Base-by-base conservation (phyloP, 805 yeast species). In the Wickerhamia fluorescens region DNA sequence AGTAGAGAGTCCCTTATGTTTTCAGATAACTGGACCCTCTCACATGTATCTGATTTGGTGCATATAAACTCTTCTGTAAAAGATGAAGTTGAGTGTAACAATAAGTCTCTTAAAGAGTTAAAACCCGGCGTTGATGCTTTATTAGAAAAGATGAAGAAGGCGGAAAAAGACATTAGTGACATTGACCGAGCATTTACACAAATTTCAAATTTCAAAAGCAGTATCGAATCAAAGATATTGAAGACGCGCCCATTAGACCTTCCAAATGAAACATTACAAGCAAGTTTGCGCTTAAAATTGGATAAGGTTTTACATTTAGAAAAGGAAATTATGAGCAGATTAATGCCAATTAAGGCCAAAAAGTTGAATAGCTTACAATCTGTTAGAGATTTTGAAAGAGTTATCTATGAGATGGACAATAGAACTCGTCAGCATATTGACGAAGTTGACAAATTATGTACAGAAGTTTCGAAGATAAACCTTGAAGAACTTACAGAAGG, bases 341-440 rank as follows among this genome's bases (percentile, higher is more conserved):
- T 63, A 41, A 45, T 62, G 35, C 61, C 65, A 2, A 37, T 61
- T 7, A 61, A 60, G 29, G 56, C 59, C 3, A 18, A 18, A 18
- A 45, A 41, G 24, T 27, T 37, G 5, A 29, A 36, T 10, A 24
- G 42, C 3, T 40, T 43, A 18, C 43, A 43, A 7, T 30, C 39
- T 4, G 33, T 50, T 10, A 39, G 37, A 5, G 54, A 51, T 29
- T 39, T 57, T 30, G 61, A 55, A 28, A 37, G 39, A 23, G 47
- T 56, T 2, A 42, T 56, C 3, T 56, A 38, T 29, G 52, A 55
- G 30, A 33, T 58, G 11, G 47, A 56, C 30, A 39, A 41, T 22
- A 39, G 39, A 14, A 35, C 46, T 7, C 31, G 33, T 10, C 34
- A 42, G 1, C 46, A 42, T 11, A 26, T 33, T 11, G 30, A 32